Base-by-base conservation (phyloP, 2,329 filamentous ascomycete species). In the Apiospora aurea region DNA sequence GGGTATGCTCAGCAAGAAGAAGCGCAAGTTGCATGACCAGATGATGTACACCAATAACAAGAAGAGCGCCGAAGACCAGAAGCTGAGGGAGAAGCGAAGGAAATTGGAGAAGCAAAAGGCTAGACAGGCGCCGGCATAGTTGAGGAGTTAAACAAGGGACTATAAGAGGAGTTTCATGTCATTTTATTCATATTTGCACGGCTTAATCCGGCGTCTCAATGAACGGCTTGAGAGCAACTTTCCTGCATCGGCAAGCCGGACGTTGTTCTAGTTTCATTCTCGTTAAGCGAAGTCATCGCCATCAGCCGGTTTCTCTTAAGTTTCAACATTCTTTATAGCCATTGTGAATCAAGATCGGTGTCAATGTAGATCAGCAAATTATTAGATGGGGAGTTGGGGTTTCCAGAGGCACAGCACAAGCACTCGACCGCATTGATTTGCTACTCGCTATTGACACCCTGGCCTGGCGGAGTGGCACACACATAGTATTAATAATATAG, bases 1-100 rank as follows among this genome's bases (percentile, higher is more conserved):
- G 90, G 96, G 97, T 86, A 99, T 99, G 96, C 92, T 98, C 87
- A 94, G 93, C 83, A 94, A 97, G 83, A 96, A 97, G 90, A 99
- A 98, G 91, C 89, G 96, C 79, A 98, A 98, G 91, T 86, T 98
- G 79, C 93, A 96, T 76, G 96, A 98, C 87, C 96, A 98, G 87
- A 99, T 99, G 94, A 88, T 95, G 80, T 97, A 97, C 84, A 95
- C 91, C 74, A 97, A 98, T 84, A 95, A 92, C 85, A 95, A 96
- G 88, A 94, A 94, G 87, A 96, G 96, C 76, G 93, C 91, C 38
- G 94, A 97, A 85, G 94, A 96, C 67, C 93, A 96, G 86, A 93
- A 92, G 84, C 85, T 99, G 81, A 89, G 95, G 77, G 89, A 88
- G 72, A 99, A 99, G 92, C 91, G 94, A 83, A 93, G 96, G 85